Evolutionary conservation across 2,329 filamentous ascomycete species (phyloP), one percentile per base, ranked within the genome.

Genomic region (Ophiostoma perfectum): DNA sequence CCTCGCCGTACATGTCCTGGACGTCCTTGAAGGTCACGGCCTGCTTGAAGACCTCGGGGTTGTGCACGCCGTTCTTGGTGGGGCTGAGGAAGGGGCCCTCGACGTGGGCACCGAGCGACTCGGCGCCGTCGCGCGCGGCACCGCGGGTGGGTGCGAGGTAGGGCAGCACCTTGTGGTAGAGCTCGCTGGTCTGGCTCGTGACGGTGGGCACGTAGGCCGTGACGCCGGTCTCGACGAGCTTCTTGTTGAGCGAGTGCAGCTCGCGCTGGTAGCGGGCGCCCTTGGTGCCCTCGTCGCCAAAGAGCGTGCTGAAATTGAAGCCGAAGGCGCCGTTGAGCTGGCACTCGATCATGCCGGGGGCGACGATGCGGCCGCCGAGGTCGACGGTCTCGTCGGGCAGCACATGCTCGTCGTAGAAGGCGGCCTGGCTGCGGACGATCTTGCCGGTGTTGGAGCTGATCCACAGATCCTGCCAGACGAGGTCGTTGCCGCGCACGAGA

Each of bases 251-350:
- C 69, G 87, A 82, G 71, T 82, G 82, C 65, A 97, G 80, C n/a
- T 86, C 88, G 77, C 91, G 89, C 69, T 86, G 85, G 74, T 96
- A 97, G 66, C 84, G 82, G 42, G 82, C 79, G 4, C 12, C 8
- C 1, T 9, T 42, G 5, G 39, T 52, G 8, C 49, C 68, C 66
- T 71, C 72, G 74, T 90, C 86, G 16, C 88, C 83, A n/a, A 90
- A 86, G 9, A 92, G 82, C 0, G 88, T 87, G 3, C 92, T 95
- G 77, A 96, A 97, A 80, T 97, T 94, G 81, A 97, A 96, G 68
- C 93, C 93, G 74, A 93, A 94, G 9, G 91, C 93, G 64, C 93
- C 93, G 75, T 97, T 97, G 73, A 97, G 87, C 78, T 97, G 93
- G 66, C 90, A 90, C 73, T 97, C 93, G 73, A 97, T 95, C 75